Percentiles rank a stretch among this genome's conserved stretches.
These are phyloP conservation scores for Aquanectria penicillioides DNA, from an alignment of 2,329 filamentous ascomycete genomes.

Conservation along the genomic window DNA sequence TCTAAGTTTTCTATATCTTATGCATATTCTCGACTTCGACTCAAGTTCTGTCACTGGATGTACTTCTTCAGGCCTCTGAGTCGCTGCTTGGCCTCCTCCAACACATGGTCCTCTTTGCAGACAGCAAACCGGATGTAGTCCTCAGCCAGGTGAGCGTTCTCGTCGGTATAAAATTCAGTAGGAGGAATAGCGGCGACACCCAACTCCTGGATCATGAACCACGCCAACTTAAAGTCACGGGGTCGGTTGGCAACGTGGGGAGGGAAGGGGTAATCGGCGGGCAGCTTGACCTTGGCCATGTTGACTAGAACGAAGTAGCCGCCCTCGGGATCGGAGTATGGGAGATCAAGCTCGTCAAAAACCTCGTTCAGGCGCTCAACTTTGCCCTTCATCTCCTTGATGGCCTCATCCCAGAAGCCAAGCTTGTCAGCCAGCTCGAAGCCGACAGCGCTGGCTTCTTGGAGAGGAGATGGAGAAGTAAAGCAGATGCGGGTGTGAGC, in stretches of 20 bases:
- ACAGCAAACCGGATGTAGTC: slow-evolving; percentile 96
- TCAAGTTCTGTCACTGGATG: slow-evolving; percentile 52
- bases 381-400: slow-evolving; percentile 89
- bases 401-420: slow-evolving; percentile 87
- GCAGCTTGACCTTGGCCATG: slow-evolving; percentile 86
- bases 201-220: slow-evolving; percentile 97
- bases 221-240: slow-evolving; percentile 92
- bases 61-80: slow-evolving; percentile 79
- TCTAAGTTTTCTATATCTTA: slow-evolving; percentile 7
- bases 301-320: slow-evolving; percentile 98
- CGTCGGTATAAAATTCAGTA: slow-evolving; percentile 93
- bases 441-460: slow-evolving; percentile 93
- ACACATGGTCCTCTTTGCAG: slow-evolving; percentile 90
- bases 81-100: slow-evolving; percentile 81
- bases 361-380: slow-evolving; percentile 87
- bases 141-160: slow-evolving; percentile 85
- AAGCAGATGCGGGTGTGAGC: slow-evolving; percentile 98
- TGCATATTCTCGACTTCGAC: background rate
- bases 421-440: slow-evolving; percentile 89
- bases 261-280: slow-evolving; percentile 87
- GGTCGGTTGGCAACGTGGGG: slow-evolving; percentile 86
- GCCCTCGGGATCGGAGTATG: slow-evolving; percentile 92
- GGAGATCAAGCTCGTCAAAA: slow-evolving; percentile 78
- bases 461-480: slow-evolving; percentile 89
- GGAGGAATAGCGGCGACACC: slow-evolving; percentile 96